Percentiles rank a stretch among this genome's conserved stretches.
These are phyloP conservation scores for Penicillium sp. DNA, from an alignment of 2,329 filamentous ascomycete species.

Conservation along the genomic window DNA sequence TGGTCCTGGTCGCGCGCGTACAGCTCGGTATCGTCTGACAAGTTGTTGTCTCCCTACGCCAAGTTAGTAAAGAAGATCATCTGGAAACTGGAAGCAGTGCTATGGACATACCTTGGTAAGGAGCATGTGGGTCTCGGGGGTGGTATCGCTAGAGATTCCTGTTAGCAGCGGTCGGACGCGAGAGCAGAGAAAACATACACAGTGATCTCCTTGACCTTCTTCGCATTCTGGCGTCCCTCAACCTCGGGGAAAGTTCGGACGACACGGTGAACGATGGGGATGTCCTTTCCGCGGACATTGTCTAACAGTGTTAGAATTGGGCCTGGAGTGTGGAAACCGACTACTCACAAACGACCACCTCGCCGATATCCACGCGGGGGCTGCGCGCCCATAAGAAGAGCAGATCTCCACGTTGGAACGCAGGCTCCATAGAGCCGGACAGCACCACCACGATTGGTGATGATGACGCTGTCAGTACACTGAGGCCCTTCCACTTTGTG, in stretches of 20 bases:
- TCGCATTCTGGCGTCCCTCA: constrained; percentile 30
- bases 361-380: constrained; percentile 66
- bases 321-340: neutral
- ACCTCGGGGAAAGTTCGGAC: constrained; percentile 67
- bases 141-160: constrained; percentile 23
- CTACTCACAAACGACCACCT: constrained; percentile 70
- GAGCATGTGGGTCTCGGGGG: constrained; percentile 55
- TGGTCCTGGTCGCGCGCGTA: constrained; percentile 79
- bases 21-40: constrained; percentile 83
- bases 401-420: constrained; percentile 66
- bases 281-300: constrained; percentile 68
- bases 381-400: constrained; percentile 66
- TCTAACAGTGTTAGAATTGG: neutral
- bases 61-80: neutral
- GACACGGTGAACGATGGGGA: constrained; percentile 93
- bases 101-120: constrained; percentile 68
- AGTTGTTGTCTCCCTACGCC: constrained; percentile 80
- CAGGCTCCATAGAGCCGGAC: constrained; percentile 69
- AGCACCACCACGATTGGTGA: constrained; percentile 69
- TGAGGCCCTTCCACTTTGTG: constrained; percentile 76
- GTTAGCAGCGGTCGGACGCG: neutral
- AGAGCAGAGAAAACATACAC: constrained; percentile 24
- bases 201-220: constrained; percentile 37
- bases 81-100: neutral
- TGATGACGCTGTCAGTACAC: constrained; percentile 72